Conservation (phyloP, 2,329 filamentous ascomycete genomes). For the Ustilaginoidea virens region DNA sequence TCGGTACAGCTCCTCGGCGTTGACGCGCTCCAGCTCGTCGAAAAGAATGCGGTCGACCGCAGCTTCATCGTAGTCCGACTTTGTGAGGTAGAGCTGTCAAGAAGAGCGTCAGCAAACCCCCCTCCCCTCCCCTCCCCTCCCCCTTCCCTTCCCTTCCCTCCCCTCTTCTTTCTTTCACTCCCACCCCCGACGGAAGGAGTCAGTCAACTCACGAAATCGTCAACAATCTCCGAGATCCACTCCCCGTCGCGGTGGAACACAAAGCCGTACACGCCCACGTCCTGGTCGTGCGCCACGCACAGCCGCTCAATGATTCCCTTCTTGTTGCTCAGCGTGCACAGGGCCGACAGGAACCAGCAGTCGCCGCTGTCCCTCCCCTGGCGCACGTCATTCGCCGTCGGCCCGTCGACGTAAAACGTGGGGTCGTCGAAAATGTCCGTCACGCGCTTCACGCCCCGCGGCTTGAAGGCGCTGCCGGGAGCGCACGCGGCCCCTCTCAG, state of each 20-base stretch:
- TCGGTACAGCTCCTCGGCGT: constrained; percentile 45
- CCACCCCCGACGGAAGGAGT: too few relatives aligned
- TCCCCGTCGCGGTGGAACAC: constrained; percentile 71
- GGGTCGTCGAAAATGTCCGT: constrained; percentile 62
- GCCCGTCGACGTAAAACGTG: constrained; percentile 62
- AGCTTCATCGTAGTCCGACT: constrained; percentile 45
- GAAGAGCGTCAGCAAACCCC: background rate
- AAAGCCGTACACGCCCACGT: constrained; percentile 71
- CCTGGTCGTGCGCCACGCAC: constrained; percentile 57
- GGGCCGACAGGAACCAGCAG: constrained; percentile 73
- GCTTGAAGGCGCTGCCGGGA: constrained; percentile 20
- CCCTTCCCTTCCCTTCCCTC: too few relatives aligned
- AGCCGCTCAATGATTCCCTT: constrained; percentile 54
- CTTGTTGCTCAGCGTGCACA: constrained; percentile 65
- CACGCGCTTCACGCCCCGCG: constrained; percentile 51
- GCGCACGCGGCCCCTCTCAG: constrained; percentile 7
- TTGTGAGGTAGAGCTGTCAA: constrained; percentile 32
- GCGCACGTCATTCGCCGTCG: constrained; percentile 61
- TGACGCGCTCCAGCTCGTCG: constrained; percentile 29
- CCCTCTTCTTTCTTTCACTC: too few relatives aligned
- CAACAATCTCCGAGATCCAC: constrained; percentile 46
- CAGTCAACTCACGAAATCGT: constrained; percentile 33
- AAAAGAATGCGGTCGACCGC: constrained; percentile 29
- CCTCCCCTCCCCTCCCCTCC: too few relatives aligned
- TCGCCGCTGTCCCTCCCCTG: constrained; percentile 61